These are phyloP conservation scores for Mycena galericulata DNA, from an alignment of 768 basidiomycete species.

Conservation along the genomic window DNA sequence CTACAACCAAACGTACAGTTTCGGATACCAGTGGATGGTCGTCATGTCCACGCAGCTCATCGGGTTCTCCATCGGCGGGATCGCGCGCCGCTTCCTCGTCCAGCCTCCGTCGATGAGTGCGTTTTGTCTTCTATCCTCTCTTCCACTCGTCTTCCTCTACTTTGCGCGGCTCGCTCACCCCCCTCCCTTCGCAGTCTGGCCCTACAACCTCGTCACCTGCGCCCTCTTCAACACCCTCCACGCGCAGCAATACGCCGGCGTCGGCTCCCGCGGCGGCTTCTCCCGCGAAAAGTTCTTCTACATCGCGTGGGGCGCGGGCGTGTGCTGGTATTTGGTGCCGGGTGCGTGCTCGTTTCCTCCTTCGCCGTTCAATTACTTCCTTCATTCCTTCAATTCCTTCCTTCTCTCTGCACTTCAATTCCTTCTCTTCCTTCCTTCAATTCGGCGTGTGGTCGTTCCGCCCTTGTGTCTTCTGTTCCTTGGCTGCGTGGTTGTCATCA, in stretches of 20 bases:
- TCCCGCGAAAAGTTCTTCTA: conserved; percentile 84
- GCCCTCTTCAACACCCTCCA: conserved; percentile 87
- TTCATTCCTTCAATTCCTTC: too few relatives aligned
- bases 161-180: too few relatives aligned
- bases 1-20: conserved; percentile 75
- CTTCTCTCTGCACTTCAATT: conserved; percentile 69
- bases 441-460: too few relatives aligned
- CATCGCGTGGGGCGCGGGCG: conserved; percentile 62
- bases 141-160: conserved; percentile 46
- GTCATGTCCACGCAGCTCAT: conserved; percentile 83
- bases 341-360: conserved; percentile 82
- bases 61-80: conserved; percentile 83
- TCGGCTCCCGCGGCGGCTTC: conserved; percentile 74
- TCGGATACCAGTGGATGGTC: conserved; percentile 79
- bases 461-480: too few relatives aligned
- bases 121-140: conserved; percentile 35
- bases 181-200: conserved; percentile 72
- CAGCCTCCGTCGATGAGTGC: conserved; percentile 77
- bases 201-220: conserved; percentile 78
- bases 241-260: conserved; percentile 75
- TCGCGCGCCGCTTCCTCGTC: conserved; percentile 81
- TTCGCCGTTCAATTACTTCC: too few relatives aligned
- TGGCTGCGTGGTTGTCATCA: too few relatives aligned
- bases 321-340: conserved; percentile 78
- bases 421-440: too few relatives aligned